Base-by-base conservation (phyloP, 139 green algal species). In the Tetradesmus lagerheimii region DNA sequence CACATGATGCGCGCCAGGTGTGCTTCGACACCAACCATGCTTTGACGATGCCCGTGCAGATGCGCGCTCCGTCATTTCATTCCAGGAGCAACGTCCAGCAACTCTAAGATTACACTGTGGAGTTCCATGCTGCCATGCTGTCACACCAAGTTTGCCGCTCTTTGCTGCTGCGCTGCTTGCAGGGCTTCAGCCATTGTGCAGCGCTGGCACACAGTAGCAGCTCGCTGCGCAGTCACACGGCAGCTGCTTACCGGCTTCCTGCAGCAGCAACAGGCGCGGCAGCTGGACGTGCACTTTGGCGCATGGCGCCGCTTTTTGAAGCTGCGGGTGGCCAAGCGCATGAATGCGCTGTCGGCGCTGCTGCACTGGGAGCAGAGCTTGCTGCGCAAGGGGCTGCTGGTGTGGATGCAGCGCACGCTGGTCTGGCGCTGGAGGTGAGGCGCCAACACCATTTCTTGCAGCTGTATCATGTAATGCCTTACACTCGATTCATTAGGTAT, bases 341-440 rank as follows among this genome's bases (percentile, higher is more conserved):
- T 91, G 87, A 91, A 91, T 35, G 39, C 77, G 53, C 78, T 91
- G 57, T 87, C 87, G 37, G 78, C 87, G 27, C 87, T 91, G 87
- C 53, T 91, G 87, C 87, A 91, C 38, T 85, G 76, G 87, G 87
- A 91, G 87, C 87, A 86, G 53, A n/a, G 23, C 23, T 23, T 91
- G 53, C 27, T 50, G 29, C n/a, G 78, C 12, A 86, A 62, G 27
- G 87, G 43, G 1, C 12, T 81, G 39, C 14, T 15, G 29, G 78
- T 81, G 20, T 91, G 87, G 87, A 16, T 64, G 53, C 53, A 39
- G 14, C 77, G 78, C 29, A 67, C 53, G 25, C 74, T 12, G 9
- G 57, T 45, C 12, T 91, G 87, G 78, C 74, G 86, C 4, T 57
- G n/a, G 25, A 90, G 66, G 86, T 90, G 75, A 76, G 67, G 35